phyloP scores from a whole-genome alignment of 139 green algal species.

The Micractinium conductrix region DNA sequence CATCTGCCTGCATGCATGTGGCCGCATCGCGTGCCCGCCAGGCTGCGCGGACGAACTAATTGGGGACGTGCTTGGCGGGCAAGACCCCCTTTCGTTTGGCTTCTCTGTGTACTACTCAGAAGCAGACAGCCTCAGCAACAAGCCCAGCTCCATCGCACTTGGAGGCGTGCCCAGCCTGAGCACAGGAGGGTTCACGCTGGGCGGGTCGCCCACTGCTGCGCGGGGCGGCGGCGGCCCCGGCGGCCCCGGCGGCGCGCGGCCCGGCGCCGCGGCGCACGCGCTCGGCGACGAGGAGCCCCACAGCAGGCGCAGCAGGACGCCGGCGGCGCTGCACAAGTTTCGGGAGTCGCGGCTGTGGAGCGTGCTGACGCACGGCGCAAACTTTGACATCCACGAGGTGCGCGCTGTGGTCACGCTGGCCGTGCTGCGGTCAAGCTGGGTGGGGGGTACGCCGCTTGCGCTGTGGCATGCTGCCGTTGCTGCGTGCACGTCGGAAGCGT shows the following conservation, averaged over 20 bases:
- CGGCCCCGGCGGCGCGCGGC: too few relatives aligned
- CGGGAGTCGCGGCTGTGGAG: background rate
- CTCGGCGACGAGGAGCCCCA: too few relatives aligned
- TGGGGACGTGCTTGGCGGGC: background rate
- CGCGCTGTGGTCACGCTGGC: background rate
- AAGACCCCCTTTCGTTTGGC: slow-evolving; percentile 22
- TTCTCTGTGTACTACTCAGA: background rate
- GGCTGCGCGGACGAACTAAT: slow-evolving; percentile 24
- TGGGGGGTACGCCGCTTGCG: too few relatives aligned
- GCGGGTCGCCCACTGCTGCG: too few relatives aligned
- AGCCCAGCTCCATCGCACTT: too few relatives aligned
- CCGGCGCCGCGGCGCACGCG: too few relatives aligned
- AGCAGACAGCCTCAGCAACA: background rate
- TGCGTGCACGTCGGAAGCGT: background rate
- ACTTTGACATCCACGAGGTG: slow-evolving; percentile 30
- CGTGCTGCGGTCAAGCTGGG: background rate
- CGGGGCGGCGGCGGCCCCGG: too few relatives aligned
- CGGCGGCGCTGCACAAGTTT: slow-evolving; percentile 6
- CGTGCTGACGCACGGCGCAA: slow-evolving; percentile 1
- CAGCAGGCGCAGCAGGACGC: too few relatives aligned
- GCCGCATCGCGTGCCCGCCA: background rate
- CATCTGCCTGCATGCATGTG: background rate
- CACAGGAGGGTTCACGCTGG: too few relatives aligned
- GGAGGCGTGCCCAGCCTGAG: background rate
- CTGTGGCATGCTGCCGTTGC: background rate